Evolutionary conservation across 805 yeast species (phyloP), one percentile per base, ranked within the genome.

Genomic region (Maudiozyma saulgeensis): DNA sequence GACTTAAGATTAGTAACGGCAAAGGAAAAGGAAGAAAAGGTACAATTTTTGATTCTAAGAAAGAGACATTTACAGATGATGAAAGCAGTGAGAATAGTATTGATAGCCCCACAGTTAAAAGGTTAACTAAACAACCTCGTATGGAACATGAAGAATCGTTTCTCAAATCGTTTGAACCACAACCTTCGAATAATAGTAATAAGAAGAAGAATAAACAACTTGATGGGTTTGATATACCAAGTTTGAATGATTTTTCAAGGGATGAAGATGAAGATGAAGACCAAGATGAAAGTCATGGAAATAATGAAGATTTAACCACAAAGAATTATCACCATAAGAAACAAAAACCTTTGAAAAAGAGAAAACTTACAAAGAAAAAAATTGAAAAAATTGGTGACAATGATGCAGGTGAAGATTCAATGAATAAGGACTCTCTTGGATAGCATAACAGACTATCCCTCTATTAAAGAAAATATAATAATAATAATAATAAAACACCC

Each of bases 301-400:
- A 26, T 3, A 44, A n/a, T 23, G 6, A 25, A 7, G 15, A 18
- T n/a, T 19, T 26, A 8, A 18, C 32, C n/a, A 32, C 21, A 9
- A 23, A 19, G n/a, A 21, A 11, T 3, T 19, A 7, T 13, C 42
- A 11, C 23, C 13, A 25, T n/a, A 15, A 15, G 16, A 13, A 7
- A 26, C 2, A 11, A 37, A 31, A 28, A 21, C 8, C 13, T 32
- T n/a, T 32, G 5, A 53, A 53, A 43, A 54, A 52, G 44, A 41
- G 52, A 18, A 54, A 49, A 44, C 45, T 54, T 8, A 35, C 56
- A 8, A 52, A 42, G 31, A 47, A 47, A n/a, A 48, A 41, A 39
- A 51, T 51, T 6, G 46, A 43, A 19, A 44, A 39, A 9, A 12
- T 43, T n/a, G 26, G 16, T 19, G 44, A 34, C 8, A 40, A 23